Base-by-base conservation (phyloP, 108 stramenopile genomes). In the Skeletonema menzelii region DNA sequence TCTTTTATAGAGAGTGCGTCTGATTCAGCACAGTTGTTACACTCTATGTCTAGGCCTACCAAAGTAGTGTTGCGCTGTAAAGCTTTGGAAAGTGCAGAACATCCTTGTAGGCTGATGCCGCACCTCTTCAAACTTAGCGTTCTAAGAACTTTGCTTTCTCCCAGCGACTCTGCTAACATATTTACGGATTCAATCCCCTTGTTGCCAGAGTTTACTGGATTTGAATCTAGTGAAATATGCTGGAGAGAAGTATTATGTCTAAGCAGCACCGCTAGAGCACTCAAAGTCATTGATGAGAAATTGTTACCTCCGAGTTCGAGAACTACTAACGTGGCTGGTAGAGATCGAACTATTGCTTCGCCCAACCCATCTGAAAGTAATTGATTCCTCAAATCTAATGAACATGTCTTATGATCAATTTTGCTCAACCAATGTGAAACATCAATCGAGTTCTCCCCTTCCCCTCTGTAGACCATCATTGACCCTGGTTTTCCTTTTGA, bases 121-220 rank as follows among this genome's bases (percentile, higher is more conserved):
- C 82, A 83, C 40, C 77, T 24, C 77, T 73, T 79, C 58, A 83
- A 24, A 66, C 71, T 75, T 46, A 83, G 22, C 12, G 56, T 70
- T 4, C 47, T 40, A 13, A 83, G 35, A 8, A 56, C 27, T n/a
- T 31, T 19, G 49, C 79, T 83, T 7, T 22, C 42, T 19, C 30
- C 56, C 4, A 83, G 20, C 44, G 74, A 55, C 12, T 65, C 8
- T 15, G 82, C 65, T 22, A 83, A 64, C 22, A 62, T 35, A n/a
- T 35, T 63, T 22, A 83, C 19, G 76, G 77, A 59, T 17, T 73
- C 61, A 20, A 60, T 46, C 56, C 63, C 65, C 22, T 75, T 20
- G 1, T 59, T 35, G 17, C 55, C 72, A 26, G 34, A 49, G 4
- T 56, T 22, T 19, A 83, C 35, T 24, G 72, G 71, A 66, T 83